A percentile compares a stretch with the other conserved stretches of the same genome.
Conservation (phyloP, 176 grass and related monocot species). For the Cenchrus americanus region DNA sequence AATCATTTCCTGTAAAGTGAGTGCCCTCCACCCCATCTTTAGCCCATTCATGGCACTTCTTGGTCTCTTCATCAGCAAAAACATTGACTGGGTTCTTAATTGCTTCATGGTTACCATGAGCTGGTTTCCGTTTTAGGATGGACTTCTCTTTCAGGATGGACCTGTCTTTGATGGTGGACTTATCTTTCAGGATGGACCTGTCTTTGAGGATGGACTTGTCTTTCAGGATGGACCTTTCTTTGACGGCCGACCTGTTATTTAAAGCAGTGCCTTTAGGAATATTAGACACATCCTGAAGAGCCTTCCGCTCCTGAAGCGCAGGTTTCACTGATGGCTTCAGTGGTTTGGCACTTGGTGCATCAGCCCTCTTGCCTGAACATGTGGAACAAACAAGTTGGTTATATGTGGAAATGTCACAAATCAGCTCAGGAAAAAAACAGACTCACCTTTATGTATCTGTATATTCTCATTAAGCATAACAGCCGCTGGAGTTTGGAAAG, state of each 20-base stretch:
- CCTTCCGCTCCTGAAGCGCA: slow-evolving; percentile 49
- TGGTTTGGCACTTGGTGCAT: slow-evolving; percentile 49
- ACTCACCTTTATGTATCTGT: slow-evolving; percentile 49
- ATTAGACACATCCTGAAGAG: slow-evolving; percentile 30
- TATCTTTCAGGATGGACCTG: not conserved
- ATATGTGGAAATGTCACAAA: not conserved
- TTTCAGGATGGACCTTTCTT: slow-evolving; percentile 2
- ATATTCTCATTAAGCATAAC: slow-evolving; percentile 62
- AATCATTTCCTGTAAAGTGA: slow-evolving; percentile 66
- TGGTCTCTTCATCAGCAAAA: slow-evolving; percentile 52
- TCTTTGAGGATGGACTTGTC: not conserved
- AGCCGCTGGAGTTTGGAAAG: slow-evolving; percentile 49
- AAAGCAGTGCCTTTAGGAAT: slow-evolving; percentile 24
- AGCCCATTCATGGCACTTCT: slow-evolving; percentile 65
- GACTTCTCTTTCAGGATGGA: slow-evolving; percentile 31
- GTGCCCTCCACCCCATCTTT: slow-evolving; percentile 58
- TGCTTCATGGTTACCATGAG: slow-evolving; percentile 28
- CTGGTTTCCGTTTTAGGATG: slow-evolving; percentile 41
- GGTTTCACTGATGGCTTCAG: slow-evolving; percentile 57
- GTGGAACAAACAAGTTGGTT: not conserved
- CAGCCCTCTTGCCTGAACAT: slow-evolving; percentile 54
- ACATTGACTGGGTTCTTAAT: slow-evolving; percentile 45
- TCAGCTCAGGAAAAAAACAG: not conserved
- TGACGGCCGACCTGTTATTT: slow-evolving; percentile 50
- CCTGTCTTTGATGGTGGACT: slow-evolving; percentile 38